Conservation (phyloP, 1,139 yeast genomes). For the Yamadazyma atmosphaerica region DNA sequence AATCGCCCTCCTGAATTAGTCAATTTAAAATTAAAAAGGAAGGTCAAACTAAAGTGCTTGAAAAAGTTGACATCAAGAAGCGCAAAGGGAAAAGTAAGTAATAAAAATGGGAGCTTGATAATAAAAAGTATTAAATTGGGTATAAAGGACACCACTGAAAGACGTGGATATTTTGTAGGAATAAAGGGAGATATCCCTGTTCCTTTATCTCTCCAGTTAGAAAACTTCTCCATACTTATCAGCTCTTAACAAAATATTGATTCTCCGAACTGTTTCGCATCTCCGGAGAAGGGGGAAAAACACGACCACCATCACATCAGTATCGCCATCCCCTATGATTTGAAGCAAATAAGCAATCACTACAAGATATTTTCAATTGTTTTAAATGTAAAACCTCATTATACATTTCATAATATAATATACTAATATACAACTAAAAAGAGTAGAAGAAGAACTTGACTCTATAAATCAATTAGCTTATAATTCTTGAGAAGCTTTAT, state of each 20-base stretch:
- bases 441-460: not conserved
- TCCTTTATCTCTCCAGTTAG: slow-evolving; percentile 74
- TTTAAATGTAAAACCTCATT: slow-evolving; percentile 7
- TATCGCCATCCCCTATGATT: not conserved
- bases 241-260: not conserved
- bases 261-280: not conserved
- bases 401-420: slow-evolving; percentile 7
- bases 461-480: slow-evolving; percentile 30
- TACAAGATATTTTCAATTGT: not conserved
- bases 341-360: not conserved
- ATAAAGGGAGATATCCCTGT: slow-evolving; percentile 82
- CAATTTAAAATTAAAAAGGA: slow-evolving; percentile 26
- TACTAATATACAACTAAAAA: slow-evolving; percentile 9
- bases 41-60: slow-evolving; percentile 20
- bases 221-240: slow-evolving; percentile 64
- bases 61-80: slow-evolving; percentile 9
- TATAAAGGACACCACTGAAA: slow-evolving; percentile 7
- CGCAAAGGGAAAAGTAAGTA: slow-evolving; percentile 18
- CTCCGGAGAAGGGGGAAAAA: not conserved
- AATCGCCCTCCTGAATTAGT: slow-evolving; percentile 20
- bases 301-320: not conserved
- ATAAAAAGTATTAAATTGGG: slow-evolving; percentile 20
- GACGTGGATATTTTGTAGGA: slow-evolving; percentile 39
- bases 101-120: slow-evolving; percentile 28
- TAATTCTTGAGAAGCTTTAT: slow-evolving; percentile 83